Evolutionary conservation across 2,329 filamentous ascomycete genomes (phyloP), one percentile per base, ranked within the genome.

Genomic region (Sclerotiophoma versabilis): DNA sequence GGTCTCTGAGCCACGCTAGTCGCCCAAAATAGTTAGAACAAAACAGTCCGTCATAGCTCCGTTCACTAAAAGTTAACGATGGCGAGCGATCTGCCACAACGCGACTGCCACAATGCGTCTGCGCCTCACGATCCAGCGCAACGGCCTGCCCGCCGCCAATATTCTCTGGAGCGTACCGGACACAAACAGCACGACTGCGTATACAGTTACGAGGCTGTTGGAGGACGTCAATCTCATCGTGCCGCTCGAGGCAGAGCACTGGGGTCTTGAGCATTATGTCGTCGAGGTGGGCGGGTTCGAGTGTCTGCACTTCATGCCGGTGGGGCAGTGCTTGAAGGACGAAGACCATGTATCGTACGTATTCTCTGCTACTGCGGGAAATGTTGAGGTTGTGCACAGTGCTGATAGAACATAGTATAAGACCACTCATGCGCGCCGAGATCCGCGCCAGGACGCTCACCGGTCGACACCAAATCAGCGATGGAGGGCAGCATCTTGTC

Each of bases 221-320:
- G 86, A 90, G 59, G 84, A 91, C 57, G 81, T 97, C 62, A 93
- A 96, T 75, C 85, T 90, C 36, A 82, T 90, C 14, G 79, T 97
- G 2, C 92, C 93, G 0, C 84, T 98, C 0, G 92, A 96, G 77
- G 87, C 87, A 51, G 82, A 82, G 33, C 81, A 92, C 55, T 96
- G 92, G 91, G 92, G 91, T 0, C 77, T 96, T 3, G 93, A 97
- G 68, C 91, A 97, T 71, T 98, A 98, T 74, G 84, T 84, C 8
- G 91, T 96, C 25, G 90, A 96, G 74, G 81, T 96, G 3, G 79
- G 76, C 15, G 86, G 84, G 38, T 97, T 91, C 62, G 93, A 98
- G 76, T 95, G 91, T 65, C 77, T 97, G 51, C 93, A 97, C 76
- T 98, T 91, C 66, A 88, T 91, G 71, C 81, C 84, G 17, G 83